Conservation (phyloP, 2,329 filamentous ascomycete species). For the Diaporthe caulivora region DNA sequence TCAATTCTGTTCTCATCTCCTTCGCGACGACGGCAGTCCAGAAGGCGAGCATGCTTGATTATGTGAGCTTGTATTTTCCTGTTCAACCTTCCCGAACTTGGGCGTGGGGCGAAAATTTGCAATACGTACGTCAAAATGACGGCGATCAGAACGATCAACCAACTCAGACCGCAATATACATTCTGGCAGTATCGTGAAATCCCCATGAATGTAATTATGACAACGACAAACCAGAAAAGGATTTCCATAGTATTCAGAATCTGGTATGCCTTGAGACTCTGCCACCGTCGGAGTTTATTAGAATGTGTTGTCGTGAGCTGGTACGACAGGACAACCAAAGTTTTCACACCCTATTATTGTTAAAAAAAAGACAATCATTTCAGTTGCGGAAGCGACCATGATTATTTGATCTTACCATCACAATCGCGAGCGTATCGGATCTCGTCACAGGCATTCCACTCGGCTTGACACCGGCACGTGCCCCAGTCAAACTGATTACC, state of each 20-base stretch:
- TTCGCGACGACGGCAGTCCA: background rate
- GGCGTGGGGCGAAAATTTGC: background rate
- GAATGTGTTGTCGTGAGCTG: background rate
- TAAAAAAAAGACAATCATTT: background rate
- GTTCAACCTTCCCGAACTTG: background rate
- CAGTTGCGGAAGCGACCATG: rapidly evolving
- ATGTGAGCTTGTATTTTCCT: background rate
- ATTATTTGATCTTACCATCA: background rate
- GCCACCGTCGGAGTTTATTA: background rate
- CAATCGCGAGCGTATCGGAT: constrained; percentile 16
- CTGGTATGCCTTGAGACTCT: background rate
- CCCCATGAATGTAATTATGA: constrained; percentile 1
- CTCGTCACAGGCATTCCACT: constrained; percentile 1
- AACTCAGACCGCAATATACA: background rate
- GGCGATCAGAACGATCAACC: background rate
- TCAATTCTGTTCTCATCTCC: background rate
- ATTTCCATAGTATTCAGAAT: constrained; percentile 14
- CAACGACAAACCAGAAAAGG: constrained; percentile 8
- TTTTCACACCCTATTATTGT: background rate
- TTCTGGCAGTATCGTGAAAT: background rate
- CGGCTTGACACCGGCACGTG: constrained; percentile 2
- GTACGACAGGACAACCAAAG: background rate
- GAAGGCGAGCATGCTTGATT: background rate
- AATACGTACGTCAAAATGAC: background rate
- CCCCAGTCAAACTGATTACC: background rate